Evolutionary conservation across 1,139 yeast species (phyloP).

Genomic region (Geotrichum histeridarum): DNA sequence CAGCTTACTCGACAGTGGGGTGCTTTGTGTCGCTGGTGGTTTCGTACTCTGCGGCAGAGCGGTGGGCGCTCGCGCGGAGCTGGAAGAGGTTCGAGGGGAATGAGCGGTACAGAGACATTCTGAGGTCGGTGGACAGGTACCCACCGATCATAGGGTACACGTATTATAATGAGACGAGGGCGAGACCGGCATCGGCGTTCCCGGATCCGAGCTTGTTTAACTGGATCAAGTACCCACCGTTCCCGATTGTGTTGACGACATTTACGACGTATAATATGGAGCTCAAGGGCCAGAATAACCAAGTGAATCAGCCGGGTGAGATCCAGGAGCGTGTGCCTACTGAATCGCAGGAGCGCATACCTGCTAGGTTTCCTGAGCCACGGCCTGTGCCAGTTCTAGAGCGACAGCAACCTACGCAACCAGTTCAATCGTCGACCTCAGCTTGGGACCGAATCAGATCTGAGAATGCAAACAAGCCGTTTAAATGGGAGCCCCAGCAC

Average conservation of each 20-base stretch:
- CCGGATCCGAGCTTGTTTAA: slow-evolving; percentile 18
- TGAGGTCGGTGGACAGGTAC: slow-evolving; percentile 7
- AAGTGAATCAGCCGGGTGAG: background rate
- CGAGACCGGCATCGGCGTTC: slow-evolving; percentile 12
- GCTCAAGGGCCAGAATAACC: background rate
- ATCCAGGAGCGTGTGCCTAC: no score
- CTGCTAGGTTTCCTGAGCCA: slow-evolving; percentile 1
- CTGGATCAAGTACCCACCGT: slow-evolving; percentile 18
- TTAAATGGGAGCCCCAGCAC: slow-evolving; percentile 16
- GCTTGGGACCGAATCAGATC: background rate
- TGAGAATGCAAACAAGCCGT: slow-evolving; percentile 10
- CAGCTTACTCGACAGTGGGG: slow-evolving; percentile 10
- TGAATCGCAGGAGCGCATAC: no score
- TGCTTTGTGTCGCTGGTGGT: slow-evolving; percentile 6
- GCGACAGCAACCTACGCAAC: background rate
- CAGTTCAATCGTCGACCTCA: no score
- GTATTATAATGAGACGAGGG: slow-evolving; percentile 17
- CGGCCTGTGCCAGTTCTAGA: background rate
- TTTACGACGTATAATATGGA: slow-evolving; percentile 6
- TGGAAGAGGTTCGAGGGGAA: slow-evolving; percentile 8
- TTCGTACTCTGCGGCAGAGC: slow-evolving; percentile 10
- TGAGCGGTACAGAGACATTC: background rate
- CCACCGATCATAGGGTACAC: slow-evolving; percentile 19
- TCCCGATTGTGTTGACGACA: slow-evolving; percentile 15
- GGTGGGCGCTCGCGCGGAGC: slow-evolving; percentile 1